Conservation (phyloP, 768 basidiomycete genomes). For the Lactarius vividus region DNA sequence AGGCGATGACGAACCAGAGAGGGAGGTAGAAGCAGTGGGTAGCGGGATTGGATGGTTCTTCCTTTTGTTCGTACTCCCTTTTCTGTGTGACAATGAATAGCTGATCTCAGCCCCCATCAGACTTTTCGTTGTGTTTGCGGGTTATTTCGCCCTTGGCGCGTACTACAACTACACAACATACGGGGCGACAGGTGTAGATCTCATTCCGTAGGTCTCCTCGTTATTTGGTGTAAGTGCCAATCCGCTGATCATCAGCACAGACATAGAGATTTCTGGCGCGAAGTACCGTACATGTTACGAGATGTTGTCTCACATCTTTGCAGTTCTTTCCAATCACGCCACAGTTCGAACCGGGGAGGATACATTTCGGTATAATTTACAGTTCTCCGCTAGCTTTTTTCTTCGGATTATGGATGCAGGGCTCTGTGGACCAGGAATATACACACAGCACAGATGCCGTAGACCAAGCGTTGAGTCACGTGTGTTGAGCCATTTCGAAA, state of each 20-base stretch:
- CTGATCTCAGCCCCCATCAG: conserved; percentile 36
- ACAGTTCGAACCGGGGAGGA: conserved; percentile 60
- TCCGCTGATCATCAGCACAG: conserved; percentile 37
- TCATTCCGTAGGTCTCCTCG: conserved; percentile 69
- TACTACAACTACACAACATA: conserved; percentile 90
- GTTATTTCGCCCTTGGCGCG: conserved; percentile 75
- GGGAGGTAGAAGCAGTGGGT: conserved; percentile 40
- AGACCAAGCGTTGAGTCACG: neutral
- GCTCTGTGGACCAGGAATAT: conserved; percentile 12
- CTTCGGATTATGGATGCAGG: neutral
- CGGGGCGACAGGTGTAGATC: conserved; percentile 76
- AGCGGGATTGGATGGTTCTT: conserved; percentile 90
- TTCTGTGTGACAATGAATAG: neutral
- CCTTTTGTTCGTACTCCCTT: conserved; percentile 55
- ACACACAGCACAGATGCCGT: neutral
- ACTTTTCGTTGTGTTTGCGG: conserved; percentile 59
- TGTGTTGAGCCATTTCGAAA: neutral
- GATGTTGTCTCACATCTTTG: conserved; percentile 79
- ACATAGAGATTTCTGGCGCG: conserved; percentile 88
- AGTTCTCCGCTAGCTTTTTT: conserved; percentile 2
- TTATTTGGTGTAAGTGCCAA: conserved; percentile 12
- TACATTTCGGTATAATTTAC: conserved; percentile 60
- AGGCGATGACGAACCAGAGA: conserved; percentile 32
- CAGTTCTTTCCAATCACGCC: conserved; percentile 65
- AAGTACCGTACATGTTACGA: conserved; percentile 81